Evolutionary conservation across 257 asterid genomes (phyloP).

Genomic region (Craterostigma plantagineum): DNA sequence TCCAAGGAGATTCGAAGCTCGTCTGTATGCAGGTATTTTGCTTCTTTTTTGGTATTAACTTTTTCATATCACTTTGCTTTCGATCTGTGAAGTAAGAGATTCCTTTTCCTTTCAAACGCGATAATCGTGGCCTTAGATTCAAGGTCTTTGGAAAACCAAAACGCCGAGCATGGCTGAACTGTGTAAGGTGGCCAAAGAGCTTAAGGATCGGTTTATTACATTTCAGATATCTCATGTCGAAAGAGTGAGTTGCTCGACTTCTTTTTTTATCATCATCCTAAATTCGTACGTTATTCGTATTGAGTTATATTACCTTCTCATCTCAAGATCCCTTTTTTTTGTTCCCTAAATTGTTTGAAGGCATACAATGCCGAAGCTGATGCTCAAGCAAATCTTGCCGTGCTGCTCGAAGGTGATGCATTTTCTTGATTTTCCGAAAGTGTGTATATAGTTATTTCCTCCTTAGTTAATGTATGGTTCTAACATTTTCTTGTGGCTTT

Average conservation of each 20-base stretch:
- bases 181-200: constrained; percentile 82
- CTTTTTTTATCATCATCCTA: background rate
- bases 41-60: background rate
- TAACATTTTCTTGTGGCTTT: constrained; percentile 1
- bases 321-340: background rate
- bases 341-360: constrained; percentile 6
- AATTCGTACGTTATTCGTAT: no score
- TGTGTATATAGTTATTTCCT: constrained; percentile 1
- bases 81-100: background rate
- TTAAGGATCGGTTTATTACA: constrained; percentile 60
- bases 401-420: constrained; percentile 42
- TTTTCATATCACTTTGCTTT: background rate
- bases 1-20: constrained; percentile 94
- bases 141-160: constrained; percentile 87
- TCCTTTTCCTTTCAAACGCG: background rate
- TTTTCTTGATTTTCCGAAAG: constrained; percentile 1
- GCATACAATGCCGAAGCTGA: constrained; percentile 77
- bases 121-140: constrained; percentile 41
- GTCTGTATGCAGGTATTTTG: constrained; percentile 94
- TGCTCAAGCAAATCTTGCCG: constrained; percentile 76
- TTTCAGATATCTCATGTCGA: constrained; percentile 69
- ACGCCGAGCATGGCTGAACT: constrained; percentile 82
- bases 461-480: background rate
- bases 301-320: background rate
- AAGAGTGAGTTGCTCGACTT: constrained; percentile 29